These are phyloP conservation scores for Starmerella davenportii DNA, from an alignment of 805 yeast genomes.

Conservation along the genomic window DNA sequence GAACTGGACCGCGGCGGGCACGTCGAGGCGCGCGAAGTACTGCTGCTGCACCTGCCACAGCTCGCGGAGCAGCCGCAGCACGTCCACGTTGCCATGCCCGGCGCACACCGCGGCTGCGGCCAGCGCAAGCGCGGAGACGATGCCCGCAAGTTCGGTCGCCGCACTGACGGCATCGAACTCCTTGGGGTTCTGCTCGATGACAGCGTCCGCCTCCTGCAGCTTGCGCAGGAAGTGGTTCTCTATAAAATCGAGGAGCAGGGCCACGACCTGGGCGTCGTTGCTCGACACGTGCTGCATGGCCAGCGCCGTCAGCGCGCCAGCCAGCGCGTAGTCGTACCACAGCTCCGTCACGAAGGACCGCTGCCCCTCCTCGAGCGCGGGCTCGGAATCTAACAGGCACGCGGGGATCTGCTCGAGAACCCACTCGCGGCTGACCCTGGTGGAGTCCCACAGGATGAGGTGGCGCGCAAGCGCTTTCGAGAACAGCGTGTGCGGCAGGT, in stretches of 20 bases:
- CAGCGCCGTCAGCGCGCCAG: slow-evolving; percentile 58
- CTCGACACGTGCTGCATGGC: slow-evolving; percentile 66
- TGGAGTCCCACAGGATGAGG: slow-evolving; percentile 53
- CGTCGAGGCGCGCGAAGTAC: slow-evolving; percentile 28
- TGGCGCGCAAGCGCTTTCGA: slow-evolving; percentile 45
- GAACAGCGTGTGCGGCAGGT: slow-evolving; percentile 61
- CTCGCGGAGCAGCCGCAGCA: slow-evolving; percentile 52
- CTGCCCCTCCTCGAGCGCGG: slow-evolving; percentile 6
- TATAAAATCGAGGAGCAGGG: slow-evolving; percentile 37
- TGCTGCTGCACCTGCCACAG: slow-evolving; percentile 25
- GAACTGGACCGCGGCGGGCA: slow-evolving; percentile 34
- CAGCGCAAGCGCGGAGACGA: slow-evolving; percentile 31
- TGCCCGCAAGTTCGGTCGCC: slow-evolving; percentile 1
- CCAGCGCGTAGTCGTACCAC: slow-evolving; percentile 16
- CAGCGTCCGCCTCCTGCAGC: slow-evolving; percentile 25
- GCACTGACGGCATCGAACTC: slow-evolving; percentile 25
- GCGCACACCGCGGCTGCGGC: slow-evolving; percentile 65
- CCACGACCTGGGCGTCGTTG: slow-evolving; percentile 28
- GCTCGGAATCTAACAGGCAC: slow-evolving; percentile 6
- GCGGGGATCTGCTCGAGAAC: slow-evolving; percentile 38
- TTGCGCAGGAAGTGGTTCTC: slow-evolving; percentile 23
- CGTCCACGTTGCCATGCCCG: slow-evolving; percentile 74
- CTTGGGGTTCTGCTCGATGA: background rate
- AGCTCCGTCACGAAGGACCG: slow-evolving; percentile 37
- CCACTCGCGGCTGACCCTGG: slow-evolving; percentile 38